A percentile compares a stretch with the other conserved stretches of the same genome.
phyloP scores from a whole-genome alignment of 2,329 filamentous ascomycete species.

The Phoma sp. region DNA sequence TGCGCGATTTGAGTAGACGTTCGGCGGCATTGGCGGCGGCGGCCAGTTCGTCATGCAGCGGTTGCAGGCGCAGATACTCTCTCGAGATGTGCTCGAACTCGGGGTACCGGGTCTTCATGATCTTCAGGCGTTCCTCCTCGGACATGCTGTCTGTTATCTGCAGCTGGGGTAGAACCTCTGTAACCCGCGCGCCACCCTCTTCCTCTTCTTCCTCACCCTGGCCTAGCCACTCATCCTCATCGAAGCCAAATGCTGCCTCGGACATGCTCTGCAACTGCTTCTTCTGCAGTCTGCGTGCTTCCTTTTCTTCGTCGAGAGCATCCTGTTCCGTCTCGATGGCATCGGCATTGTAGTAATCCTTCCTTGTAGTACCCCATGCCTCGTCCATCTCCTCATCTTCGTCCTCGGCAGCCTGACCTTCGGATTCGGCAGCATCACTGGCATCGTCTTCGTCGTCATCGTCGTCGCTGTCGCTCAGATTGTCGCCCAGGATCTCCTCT shows the following conservation, averaged over 20 bases:
- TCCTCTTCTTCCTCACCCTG: conserved; percentile 56
- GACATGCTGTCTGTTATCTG: conserved; percentile 82
- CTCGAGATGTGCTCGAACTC: conserved; percentile 87
- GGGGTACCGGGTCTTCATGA: conserved; percentile 83
- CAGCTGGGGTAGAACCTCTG: conserved; percentile 83
- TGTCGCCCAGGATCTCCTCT: conserved; percentile 66
- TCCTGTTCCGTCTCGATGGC: conserved; percentile 71
- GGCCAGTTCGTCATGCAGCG: conserved; percentile 64
- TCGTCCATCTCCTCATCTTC: conserved; percentile 65
- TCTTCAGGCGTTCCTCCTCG: conserved; percentile 73
- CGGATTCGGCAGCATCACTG: conserved; percentile 39
- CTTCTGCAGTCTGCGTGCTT: conserved; percentile 85
- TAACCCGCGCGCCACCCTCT: conserved; percentile 66
- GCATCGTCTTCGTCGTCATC: conserved; percentile 45
- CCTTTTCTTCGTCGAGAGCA: conserved; percentile 89
- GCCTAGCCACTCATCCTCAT: conserved; percentile 83
- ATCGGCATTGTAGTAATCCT: conserved; percentile 94
- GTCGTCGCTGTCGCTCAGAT: conserved; percentile 57
- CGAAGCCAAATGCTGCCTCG: conserved; percentile 91
- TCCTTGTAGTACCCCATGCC: conserved; percentile 86
- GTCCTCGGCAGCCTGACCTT: conserved; percentile 55
- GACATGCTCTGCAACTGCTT: conserved; percentile 90
- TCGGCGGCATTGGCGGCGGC: conserved; percentile 65
- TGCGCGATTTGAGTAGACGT: conserved; percentile 41
- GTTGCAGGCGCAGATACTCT: conserved; percentile 77